Conservation (phyloP, 2,329 filamentous ascomycete genomes). For the Ilyonectria destructans region DNA sequence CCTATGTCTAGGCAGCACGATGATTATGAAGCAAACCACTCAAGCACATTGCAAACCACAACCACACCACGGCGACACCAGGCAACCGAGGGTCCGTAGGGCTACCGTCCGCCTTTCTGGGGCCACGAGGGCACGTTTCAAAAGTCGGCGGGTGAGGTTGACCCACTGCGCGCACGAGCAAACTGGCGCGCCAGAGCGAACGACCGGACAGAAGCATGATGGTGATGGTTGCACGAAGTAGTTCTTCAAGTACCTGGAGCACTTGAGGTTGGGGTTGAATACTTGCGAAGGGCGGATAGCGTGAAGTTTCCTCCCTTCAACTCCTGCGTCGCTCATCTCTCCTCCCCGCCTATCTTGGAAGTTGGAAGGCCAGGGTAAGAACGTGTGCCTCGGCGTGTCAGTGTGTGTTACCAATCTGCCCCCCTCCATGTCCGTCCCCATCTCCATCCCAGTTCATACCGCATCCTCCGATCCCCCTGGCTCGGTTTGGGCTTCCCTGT, state of each 20-base stretch:
- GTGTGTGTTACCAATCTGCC: slow-evolving; percentile 6
- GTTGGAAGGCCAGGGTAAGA: background rate
- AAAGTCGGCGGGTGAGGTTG: slow-evolving; percentile 20
- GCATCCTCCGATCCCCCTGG: slow-evolving; percentile 18
- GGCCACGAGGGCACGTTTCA: slow-evolving; percentile 27
- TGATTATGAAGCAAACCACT: no score
- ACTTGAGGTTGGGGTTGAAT: background rate
- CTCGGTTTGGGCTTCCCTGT: slow-evolving; percentile 11
- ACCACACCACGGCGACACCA: background rate
- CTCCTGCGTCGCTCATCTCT: background rate
- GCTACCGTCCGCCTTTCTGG: slow-evolving; percentile 2
- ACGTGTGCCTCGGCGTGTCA: background rate
- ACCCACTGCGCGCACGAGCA: slow-evolving; percentile 21
- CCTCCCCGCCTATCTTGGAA: background rate
- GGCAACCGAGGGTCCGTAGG: slow-evolving; percentile 5
- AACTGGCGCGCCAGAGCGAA: background rate
- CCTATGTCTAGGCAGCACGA: background rate
- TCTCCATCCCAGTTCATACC: slow-evolving; percentile 25
- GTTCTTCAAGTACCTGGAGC: background rate
- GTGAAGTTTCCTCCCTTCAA: background rate
- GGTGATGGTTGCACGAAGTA: background rate
- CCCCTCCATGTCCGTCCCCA: slow-evolving; percentile 16
- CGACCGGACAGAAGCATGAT: background rate
- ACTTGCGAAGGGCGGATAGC: background rate
- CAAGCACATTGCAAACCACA: background rate